Evolutionary conservation across 192 early-diverging fungal genomes (phyloP), one percentile per base, ranked within the genome.

Genomic region (Chytriomyces sp.): DNA sequence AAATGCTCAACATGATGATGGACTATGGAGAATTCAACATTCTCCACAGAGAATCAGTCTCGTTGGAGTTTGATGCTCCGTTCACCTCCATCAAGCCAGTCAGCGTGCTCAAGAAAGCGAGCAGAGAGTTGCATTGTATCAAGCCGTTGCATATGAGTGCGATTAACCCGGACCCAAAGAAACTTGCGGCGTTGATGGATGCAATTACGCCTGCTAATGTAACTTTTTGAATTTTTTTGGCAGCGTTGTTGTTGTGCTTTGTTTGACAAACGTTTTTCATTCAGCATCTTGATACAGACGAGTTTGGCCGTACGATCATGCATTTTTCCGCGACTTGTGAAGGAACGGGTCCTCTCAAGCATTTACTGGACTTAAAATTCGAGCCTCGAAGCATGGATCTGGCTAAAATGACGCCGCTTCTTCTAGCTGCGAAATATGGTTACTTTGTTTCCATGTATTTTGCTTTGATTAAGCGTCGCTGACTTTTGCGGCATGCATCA

Each of bases 281-380:
- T n/a, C 53, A 82, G 50, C 66, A 59, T 11, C 26, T 82, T 2
- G 81, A 83, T n/a, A 71, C 75, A 0, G 88, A 89, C 61, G 78
- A 76, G 4, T 62, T 77, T n/a, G 79, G 82, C 0, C 79, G 88
- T 28, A 83, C 81, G 10, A 77, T 82, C 9, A 73, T 83, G 3
- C 86, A 88, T 67, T 89, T 83, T 81, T 85, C 88, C 13, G 86
- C 85, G 20, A 84, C 69, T 7, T 82, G 82, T 61, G 69, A 81
- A 46, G 80, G 82, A 28, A 65, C 85, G 23, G 85, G 28, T 18
- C 79, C 79, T 23, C 69, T 89, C n/a, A 64, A 85, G n/a, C 84
- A 72, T 49, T 62, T 89, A 61, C 45, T 86, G 8, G 78, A 73
- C 4, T 20, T 79, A 50, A 74, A 76, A 2, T 72, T 79, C 59